Percentiles rank a stretch among this genome's conserved stretches.
These are phyloP conservation scores for Phtheirospermum japonicum DNA, from an alignment of 257 asterid species.

Conservation along the genomic window DNA sequence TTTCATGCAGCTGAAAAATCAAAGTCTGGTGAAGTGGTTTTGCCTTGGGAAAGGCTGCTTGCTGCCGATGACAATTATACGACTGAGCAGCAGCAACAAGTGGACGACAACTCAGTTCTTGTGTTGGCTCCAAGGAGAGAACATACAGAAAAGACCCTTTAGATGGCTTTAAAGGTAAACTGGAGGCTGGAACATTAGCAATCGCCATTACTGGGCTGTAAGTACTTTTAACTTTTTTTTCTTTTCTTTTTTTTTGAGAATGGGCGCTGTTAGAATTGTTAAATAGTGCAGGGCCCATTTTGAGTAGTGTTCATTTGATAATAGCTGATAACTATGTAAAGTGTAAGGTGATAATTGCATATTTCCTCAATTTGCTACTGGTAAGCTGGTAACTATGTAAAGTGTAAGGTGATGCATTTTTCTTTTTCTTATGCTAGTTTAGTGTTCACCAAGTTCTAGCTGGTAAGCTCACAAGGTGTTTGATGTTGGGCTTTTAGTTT, in stretches of 20 bases:
- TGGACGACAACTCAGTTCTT: constrained; percentile 31
- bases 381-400: no score
- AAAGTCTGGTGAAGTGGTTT: neutral
- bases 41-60: neutral
- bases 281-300: no score
- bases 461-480: neutral
- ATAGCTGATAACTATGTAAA: no score
- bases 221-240: constrained; percentile 27
- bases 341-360: no score
- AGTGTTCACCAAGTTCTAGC: neutral
- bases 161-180: constrained; percentile 49
- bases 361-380: no score
- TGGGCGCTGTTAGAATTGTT: neutral
- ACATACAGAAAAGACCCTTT: constrained; percentile 79
- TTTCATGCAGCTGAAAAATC: no score
- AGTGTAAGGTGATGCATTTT: no score
- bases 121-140: constrained; percentile 71
- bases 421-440: no score
- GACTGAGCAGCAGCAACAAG: constrained; percentile 11
- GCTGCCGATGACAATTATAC: neutral
- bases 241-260: neutral
- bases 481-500: neutral
- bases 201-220: constrained; percentile 84
- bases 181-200: constrained; percentile 82
- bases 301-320: no score